Evolutionary conservation across 2,329 filamentous ascomycete species (phyloP), one percentile per base, ranked within the genome.

Genomic region (Fusarium nodosum): DNA sequence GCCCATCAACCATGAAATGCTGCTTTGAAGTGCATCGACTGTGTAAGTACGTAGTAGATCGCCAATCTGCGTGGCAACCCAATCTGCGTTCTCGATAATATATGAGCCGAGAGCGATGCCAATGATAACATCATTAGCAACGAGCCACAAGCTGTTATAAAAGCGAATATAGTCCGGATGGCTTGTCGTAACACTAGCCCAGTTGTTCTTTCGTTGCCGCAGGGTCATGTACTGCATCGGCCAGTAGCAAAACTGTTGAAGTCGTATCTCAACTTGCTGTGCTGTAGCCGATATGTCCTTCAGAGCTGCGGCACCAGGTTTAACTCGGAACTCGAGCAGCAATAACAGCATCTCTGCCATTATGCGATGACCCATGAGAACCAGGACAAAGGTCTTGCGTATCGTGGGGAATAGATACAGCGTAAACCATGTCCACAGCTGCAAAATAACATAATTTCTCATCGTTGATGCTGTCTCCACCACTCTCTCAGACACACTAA

Each of bases 181-280:
- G 74, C 91, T 97, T 48, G 91, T 96, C 1, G 94, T 97, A 57
- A 98, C 92, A 77, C 95, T 98, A 61, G 94, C 93, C 95, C 96
- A 98, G 73, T 97, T 93, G 67, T 91, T 90, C 77, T 97, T 97
- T 39, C 94, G 87, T 76, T 93, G 90, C n/a, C 94, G 91, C 47
- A 99, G 81, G 18, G 94, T 98, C 44, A 95, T 86, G 77, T 98
- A 97, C 78, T 99, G 95, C 80, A 97, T 93, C 3, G 96, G 97
- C 94, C 95, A 98, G 79, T 99, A 99, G 80, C 95, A 98, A 77
- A 98, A 98, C 77, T 99, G 96, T 77, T 98, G 94, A 24, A 99
- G 86, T 7, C 96, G 92, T 69, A 99, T 97, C 80, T 99, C 96
- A 36, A 99, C 90, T 79, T 99, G 96, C 78, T 99, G 96, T 26